phyloP scores from a whole-genome alignment of 2,329 filamentous ascomycete species.

The Fusarium sp. region DNA sequence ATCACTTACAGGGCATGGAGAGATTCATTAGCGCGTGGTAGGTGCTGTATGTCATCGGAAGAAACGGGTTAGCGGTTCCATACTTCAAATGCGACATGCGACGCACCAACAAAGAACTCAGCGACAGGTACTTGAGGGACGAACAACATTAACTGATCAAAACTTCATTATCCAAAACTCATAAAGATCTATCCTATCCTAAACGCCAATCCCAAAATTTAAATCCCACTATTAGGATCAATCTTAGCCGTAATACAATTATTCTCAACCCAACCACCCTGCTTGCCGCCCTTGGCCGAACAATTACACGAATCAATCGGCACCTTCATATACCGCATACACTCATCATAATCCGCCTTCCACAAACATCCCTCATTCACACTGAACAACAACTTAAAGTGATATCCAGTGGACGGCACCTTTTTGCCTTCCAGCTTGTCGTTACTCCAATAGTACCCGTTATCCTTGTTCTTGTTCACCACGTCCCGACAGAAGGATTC shows the following conservation, averaged over 20 bases:
- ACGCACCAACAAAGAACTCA: not conserved
- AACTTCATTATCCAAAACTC: not conserved
- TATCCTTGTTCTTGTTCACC: not conserved
- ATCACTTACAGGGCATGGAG: not conserved
- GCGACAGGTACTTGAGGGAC: not conserved
- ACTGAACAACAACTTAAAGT: conserved; percentile 14
- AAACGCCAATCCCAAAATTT: not conserved
- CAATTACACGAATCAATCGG: conserved; percentile 44
- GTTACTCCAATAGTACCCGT: conserved; percentile 12
- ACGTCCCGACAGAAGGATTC: conserved; percentile 31
- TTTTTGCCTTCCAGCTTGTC: conserved; percentile 18
- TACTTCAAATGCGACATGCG: not conserved
- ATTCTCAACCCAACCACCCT: conserved; percentile 38
- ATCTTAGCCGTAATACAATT: conserved; percentile 18
- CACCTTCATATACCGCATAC: conserved; percentile 42
- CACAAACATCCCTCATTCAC: conserved; percentile 35
- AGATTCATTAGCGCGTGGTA: not conserved
- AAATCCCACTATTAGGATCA: not conserved
- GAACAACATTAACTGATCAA: not conserved
- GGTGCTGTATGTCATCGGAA: not conserved
- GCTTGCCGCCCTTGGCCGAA: conserved; percentile 32
- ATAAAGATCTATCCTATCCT: not conserved
- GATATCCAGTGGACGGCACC: conserved; percentile 8
- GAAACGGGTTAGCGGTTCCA: not conserved
- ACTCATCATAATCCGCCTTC: conserved; percentile 30